A percentile compares a stretch with the other conserved stretches of the same genome.
phyloP scores from a whole-genome alignment of 805 yeast species.

The Diddensiella caesifluorescens region DNA sequence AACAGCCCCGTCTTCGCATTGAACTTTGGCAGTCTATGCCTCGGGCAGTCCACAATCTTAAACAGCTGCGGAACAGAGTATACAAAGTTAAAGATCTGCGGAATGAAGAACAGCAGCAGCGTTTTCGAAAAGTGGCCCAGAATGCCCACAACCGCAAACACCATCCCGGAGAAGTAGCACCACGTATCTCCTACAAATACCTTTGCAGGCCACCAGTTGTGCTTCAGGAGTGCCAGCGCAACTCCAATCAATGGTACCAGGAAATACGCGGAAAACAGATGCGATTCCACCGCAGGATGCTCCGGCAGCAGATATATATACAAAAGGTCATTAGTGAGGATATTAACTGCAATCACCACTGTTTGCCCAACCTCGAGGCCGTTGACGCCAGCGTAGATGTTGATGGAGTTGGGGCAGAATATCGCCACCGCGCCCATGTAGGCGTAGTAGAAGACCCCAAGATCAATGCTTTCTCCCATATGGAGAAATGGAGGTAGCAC shows the following conservation, averaged over 20 bases:
- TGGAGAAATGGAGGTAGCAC: conserved; percentile 68
- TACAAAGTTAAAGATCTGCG: conserved; percentile 84
- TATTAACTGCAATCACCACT: conserved; percentile 63
- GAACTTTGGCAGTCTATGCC: conserved; percentile 86
- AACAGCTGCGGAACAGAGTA: conserved; percentile 92
- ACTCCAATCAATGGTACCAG: conserved; percentile 85
- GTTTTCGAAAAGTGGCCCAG: conserved; percentile 96
- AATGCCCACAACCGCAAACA: conserved; percentile 93
- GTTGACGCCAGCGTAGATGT: conserved; percentile 92
- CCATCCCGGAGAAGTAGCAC: conserved; percentile 98
- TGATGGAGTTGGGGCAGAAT: conserved; percentile 93
- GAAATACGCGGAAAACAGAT: conserved; percentile 71
- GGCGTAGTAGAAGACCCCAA: conserved; percentile 72
- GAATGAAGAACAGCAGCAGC: conserved; percentile 73
- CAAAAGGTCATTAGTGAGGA: conserved; percentile 70
- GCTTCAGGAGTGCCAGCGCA: conserved; percentile 64
- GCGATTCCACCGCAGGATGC: conserved; percentile 69
- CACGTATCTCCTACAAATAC: conserved; percentile 98
- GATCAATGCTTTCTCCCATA: conserved; percentile 47
- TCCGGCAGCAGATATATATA: conserved; percentile 45
- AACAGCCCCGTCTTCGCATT: conserved; percentile 62
- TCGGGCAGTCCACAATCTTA: conserved; percentile 84
- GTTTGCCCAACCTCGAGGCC: conserved; percentile 97
- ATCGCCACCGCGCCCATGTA: conserved; percentile 92
- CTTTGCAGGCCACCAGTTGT: conserved; percentile 84